Base-by-base conservation (phyloP, 2,329 filamentous ascomycete species). In the Pseudocercospora vitis region DNA sequence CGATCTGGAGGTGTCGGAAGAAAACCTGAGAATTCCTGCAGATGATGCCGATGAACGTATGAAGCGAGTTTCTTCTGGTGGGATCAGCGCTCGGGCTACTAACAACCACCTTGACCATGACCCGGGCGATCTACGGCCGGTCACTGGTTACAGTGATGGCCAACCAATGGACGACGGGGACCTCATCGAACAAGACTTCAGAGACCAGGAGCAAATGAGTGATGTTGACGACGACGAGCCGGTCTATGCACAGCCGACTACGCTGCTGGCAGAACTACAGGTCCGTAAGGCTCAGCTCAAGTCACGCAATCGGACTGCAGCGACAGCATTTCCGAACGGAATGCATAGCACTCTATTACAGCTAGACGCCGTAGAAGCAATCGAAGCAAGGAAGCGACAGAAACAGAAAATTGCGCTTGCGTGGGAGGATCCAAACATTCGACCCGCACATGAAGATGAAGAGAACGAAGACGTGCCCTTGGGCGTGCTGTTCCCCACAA, bases 261-360 rank as follows among this genome's bases (percentile, higher is more conserved):
- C 94, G 0, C 79, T 99, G 0, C 81, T 99, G 19, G 94, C 94
- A 0, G 94, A 99, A 69, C 77, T 99, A 6, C 90, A 96, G 68
- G 75, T 95, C 59, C 87, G 94, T 47, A 97, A 99, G 69, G 85
- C 89, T 55, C 88, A 96, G 63, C 86, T 95, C 65, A 91, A 89
- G 70, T 78, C 85, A 57, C 85, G 94, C 29, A 94, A 86, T 24
- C 82, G 85, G 18, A 87, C 87, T 11, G 79, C 85, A 18, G 78
- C 81, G 26, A 82, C 79, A 11, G 74, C 79, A 1, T 81, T 78
- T 62, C 86, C 87, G 16, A 85, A 87, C 50, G 91, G 90, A n/a
- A 86, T 95, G 80, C 89, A 94, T 60, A 89, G 89, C 11, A 99
- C 94, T 0, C 78, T 99, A 3, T 78, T 99, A 1, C 85, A 99